These are phyloP conservation scores for Arachnopeziza araneosa DNA, from an alignment of 2,329 filamentous ascomycete species.

Conservation along the genomic window DNA sequence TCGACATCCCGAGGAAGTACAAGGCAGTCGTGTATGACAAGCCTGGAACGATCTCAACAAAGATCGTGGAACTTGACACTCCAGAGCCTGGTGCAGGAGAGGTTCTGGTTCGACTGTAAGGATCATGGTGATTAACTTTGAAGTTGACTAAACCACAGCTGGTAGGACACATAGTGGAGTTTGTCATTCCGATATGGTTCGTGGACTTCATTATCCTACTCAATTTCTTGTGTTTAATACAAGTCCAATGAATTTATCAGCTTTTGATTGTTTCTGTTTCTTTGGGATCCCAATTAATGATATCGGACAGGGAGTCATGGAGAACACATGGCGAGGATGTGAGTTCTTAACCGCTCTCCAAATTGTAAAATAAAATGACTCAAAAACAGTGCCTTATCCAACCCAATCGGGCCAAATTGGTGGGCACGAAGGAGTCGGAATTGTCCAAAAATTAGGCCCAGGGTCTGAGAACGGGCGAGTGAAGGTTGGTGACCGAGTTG, in stretches of 20 bases:
- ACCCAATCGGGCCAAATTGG: slow-evolving; percentile 59
- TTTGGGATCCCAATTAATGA: background rate
- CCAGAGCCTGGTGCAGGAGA: slow-evolving; percentile 59
- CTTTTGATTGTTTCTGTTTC: background rate
- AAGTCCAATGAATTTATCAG: background rate
- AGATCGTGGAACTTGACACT: slow-evolving; percentile 57
- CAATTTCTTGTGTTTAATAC: background rate
- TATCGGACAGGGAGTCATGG: slow-evolving; percentile 41
- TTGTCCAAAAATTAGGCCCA: slow-evolving; percentile 59
- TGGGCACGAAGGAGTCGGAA: slow-evolving; percentile 64
- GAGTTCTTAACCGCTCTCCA: slow-evolving; percentile 9
- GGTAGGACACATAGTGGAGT: slow-evolving; percentile 57
- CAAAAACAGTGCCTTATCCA: slow-evolving; percentile 50
- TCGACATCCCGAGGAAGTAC: slow-evolving; percentile 50
- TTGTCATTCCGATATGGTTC: slow-evolving; percentile 53
- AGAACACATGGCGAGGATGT: slow-evolving; percentile 33
- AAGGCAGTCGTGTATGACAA: slow-evolving; percentile 61
- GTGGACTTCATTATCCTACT: background rate
- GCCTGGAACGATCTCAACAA: slow-evolving; percentile 59
- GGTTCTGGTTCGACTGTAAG: slow-evolving; percentile 56
- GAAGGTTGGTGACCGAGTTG: slow-evolving; percentile 63
- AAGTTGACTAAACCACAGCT: background rate
- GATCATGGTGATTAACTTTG: background rate
- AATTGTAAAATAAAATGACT: slow-evolving; percentile 10
- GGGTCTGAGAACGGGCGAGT: slow-evolving; percentile 49